Evolutionary conservation across 148 eudicot genomes (phyloP).

Genomic region (Fallopia convolvulus): DNA sequence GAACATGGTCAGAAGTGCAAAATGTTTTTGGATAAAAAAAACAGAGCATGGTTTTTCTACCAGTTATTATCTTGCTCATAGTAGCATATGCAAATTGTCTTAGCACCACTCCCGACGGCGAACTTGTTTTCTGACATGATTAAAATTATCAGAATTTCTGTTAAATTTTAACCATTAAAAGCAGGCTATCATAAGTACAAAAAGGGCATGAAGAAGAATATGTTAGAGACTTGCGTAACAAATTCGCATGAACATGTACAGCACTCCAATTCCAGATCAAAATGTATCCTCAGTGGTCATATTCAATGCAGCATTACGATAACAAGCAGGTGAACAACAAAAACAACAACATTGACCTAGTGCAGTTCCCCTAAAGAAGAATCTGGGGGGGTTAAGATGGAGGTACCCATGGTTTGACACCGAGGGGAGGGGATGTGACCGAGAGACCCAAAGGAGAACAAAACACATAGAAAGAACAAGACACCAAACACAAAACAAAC

Average conservation of each 20-base stretch:
- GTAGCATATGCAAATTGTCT: slow-evolving; percentile 97
- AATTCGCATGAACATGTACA: neutral
- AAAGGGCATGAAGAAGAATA: neutral
- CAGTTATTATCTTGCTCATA: slow-evolving; percentile 99
- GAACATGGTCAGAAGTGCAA: neutral
- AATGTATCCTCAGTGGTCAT: neutral
- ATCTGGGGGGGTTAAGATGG: no score
- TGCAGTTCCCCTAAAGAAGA: no score
- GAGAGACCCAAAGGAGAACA: no score
- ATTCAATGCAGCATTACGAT: neutral
- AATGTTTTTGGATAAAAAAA: neutral
- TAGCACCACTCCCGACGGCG: slow-evolving; percentile 99
- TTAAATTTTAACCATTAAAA: neutral
- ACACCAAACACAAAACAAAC: no score
- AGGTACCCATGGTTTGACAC: no score
- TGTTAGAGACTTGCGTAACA: neutral
- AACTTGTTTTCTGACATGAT: slow-evolving; percentile 80
- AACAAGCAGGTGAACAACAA: neutral
- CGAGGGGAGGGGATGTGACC: no score
- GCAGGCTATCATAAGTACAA: neutral
- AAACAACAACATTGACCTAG: no score
- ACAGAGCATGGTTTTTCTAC: slow-evolving; percentile 30
- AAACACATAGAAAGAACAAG: no score
- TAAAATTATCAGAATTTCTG: slow-evolving; percentile 10
- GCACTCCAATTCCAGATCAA: neutral